Base-by-base conservation (phyloP, 768 basidiomycete genomes). In the Lactifluus rugatus region DNA sequence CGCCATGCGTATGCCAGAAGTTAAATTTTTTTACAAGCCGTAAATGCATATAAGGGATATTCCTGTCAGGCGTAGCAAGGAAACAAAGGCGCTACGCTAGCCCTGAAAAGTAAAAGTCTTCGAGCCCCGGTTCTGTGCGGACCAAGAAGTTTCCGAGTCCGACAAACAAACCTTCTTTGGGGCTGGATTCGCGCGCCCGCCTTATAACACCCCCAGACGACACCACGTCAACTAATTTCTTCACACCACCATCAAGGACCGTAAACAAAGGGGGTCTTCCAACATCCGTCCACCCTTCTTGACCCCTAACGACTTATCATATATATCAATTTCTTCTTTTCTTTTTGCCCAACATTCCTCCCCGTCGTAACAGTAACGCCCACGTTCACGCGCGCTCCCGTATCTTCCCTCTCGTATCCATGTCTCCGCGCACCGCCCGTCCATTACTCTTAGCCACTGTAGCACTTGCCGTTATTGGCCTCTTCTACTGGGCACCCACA, bases 401-500 rank as follows among this genome's bases (percentile, higher is more conserved):
- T 5, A n/a, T 21, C 47, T 2, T 14, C 3, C 11, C 37, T 17
- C 7, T 26, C 16, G 13, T 14, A 34, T 21, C 28, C 51, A 59
- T 59, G 58, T 31, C 58, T 26, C 58, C 46, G 23, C 58, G 58
- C 10, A 21, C 14, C 9, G 5, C 47, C 3, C 52, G 58, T 13
- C 58, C 52, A 2, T 13, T 60, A 19, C 8, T 56, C 28, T 2
- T 54, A 3, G 42, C 44, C 13, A 25, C 48, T 5, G 8, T 37
- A 2, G 34, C 17, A 16, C 19, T 60, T 1, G 42, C 5, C 28
- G 1, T 44, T 16, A 13, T 60, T 13, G 14, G 46, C 36, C n/a
- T 55, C 44, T 26, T 60, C n/a, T 47, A 45, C 28, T 55, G 58
- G 58, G 32, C 26, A 5, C 54, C 47, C 21, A 48, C 13, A 4